Evolutionary conservation across 2,329 filamentous ascomycete species (phyloP).

Genomic region (Talaromyces sp.): DNA sequence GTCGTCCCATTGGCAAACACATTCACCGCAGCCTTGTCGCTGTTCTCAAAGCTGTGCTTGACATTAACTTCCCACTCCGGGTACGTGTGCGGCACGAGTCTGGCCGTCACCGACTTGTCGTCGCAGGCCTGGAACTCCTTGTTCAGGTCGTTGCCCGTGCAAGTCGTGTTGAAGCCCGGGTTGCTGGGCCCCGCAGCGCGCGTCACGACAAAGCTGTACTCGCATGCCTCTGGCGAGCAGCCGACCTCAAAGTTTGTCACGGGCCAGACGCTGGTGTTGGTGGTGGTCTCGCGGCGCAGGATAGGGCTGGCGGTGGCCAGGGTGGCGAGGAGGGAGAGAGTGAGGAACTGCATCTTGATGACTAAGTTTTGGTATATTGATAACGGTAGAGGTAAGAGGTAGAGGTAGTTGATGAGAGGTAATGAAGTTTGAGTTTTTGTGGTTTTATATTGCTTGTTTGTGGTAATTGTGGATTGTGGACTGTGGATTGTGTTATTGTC

Average conservation of each 20-base stretch:
- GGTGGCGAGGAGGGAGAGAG: background rate
- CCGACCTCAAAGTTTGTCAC: slow-evolving; percentile 25
- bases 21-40: background rate
- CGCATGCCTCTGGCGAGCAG: slow-evolving; percentile 29
- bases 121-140: slow-evolving; percentile 19
- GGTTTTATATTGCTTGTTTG: no score
- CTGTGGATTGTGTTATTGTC: background rate
- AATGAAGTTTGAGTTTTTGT: no score
- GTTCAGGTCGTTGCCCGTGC: slow-evolving; percentile 21
- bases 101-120: slow-evolving; percentile 13
- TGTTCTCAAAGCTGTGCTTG: slow-evolving; percentile 7
- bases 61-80: slow-evolving; percentile 11
- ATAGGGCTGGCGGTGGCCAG: slow-evolving; percentile 1
- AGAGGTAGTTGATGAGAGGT: background rate
- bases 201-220: slow-evolving; percentile 27
- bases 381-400: background rate
- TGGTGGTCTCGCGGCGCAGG: background rate
- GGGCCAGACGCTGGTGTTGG: slow-evolving; percentile 17
- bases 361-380: background rate
- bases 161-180: slow-evolving; percentile 30
- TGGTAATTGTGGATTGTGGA: no score
- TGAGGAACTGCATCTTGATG: slow-evolving; percentile 3
- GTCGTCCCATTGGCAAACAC: slow-evolving; percentile 8
- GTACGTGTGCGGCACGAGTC: slow-evolving; percentile 5
- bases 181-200: slow-evolving; percentile 21